Evolutionary conservation across 2,329 filamentous ascomycete genomes (phyloP).

Genomic region (Microsporum canis): DNA sequence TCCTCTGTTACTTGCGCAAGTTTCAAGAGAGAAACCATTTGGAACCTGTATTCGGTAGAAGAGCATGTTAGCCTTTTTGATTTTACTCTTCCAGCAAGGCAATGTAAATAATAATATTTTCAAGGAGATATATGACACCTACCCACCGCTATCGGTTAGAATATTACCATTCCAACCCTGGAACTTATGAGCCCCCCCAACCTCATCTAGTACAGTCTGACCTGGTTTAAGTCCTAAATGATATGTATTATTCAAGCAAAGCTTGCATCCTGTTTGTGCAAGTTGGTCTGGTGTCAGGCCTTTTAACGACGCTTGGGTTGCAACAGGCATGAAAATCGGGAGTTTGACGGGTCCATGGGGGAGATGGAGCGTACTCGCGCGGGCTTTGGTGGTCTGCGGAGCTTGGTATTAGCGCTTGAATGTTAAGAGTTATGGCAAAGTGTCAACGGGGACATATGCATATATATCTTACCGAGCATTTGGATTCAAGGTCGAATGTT

Average conservation of each 20-base stretch:
- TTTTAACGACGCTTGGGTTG: constrained; percentile 91
- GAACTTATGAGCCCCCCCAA: constrained; percentile 87
- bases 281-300: constrained; percentile 87
- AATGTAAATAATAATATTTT: not conserved
- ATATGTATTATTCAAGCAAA: constrained; percentile 97
- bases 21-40: constrained; percentile 95
- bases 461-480: constrained; percentile 57
- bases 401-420: not conserved
- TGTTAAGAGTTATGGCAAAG: not conserved
- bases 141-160: constrained; percentile 56
- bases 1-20: constrained; percentile 91
- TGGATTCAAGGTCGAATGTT: constrained; percentile 64
- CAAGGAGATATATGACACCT: constrained; percentile 16
- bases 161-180: constrained; percentile 96
- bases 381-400: constrained; percentile 75
- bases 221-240: constrained; percentile 92
- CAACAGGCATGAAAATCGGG: constrained; percentile 97
- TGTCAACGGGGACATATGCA: not conserved
- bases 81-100: not conserved
- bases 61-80: constrained; percentile 4
- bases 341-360: constrained; percentile 85
- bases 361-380: constrained; percentile 74
- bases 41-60: constrained; percentile 53
- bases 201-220: constrained; percentile 70
- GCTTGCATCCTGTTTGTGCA: constrained; percentile 72